Evolutionary conservation across 1,139 yeast genomes (phyloP).

Genomic region (Pneumocystis oryctolagi): DNA sequence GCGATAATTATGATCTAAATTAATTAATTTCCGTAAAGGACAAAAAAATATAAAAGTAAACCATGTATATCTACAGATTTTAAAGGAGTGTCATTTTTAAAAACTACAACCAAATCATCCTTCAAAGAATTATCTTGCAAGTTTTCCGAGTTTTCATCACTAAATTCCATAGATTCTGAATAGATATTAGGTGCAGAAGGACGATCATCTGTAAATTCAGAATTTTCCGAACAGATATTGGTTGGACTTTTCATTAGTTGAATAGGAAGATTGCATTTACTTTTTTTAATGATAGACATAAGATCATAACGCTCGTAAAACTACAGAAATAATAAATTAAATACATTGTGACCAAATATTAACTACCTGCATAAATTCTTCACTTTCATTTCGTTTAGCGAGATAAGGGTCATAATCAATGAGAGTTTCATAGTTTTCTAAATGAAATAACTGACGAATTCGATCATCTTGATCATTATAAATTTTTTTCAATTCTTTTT

Average conservation of each 20-base stretch:
- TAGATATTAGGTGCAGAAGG: neutral
- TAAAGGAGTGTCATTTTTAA: slow-evolving; percentile 5
- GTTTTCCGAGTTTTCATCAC: slow-evolving; percentile 2
- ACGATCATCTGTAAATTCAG: neutral
- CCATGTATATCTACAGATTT: slow-evolving; percentile 8
- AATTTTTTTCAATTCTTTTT: slow-evolving; percentile 25
- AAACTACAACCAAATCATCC: neutral
- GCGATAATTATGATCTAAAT: slow-evolving; percentile 10
- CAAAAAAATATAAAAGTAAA: neutral
- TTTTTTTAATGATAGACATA: neutral
- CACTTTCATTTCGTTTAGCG: slow-evolving; percentile 31
- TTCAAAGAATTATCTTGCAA: slow-evolving; percentile 1
- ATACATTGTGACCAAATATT: slow-evolving; percentile 2
- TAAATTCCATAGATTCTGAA: neutral
- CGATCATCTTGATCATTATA: slow-evolving; percentile 34
- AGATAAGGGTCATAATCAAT: slow-evolving; percentile 47
- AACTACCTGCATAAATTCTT: slow-evolving; percentile 20
- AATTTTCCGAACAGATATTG: neutral
- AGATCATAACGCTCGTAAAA: slow-evolving; percentile 12
- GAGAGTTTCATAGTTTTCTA: slow-evolving; percentile 45
- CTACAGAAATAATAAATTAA: slow-evolving; percentile 28
- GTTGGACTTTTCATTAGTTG: neutral
- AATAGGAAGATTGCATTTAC: neutral
- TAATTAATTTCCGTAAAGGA: slow-evolving; percentile 14
- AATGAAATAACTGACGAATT: slow-evolving; percentile 39